Evolutionary conservation across 495 filamentous ascomycete genomes (phyloP), one percentile per base, ranked within the genome.

Genomic region (Amphirosellinia nigrospora): DNA sequence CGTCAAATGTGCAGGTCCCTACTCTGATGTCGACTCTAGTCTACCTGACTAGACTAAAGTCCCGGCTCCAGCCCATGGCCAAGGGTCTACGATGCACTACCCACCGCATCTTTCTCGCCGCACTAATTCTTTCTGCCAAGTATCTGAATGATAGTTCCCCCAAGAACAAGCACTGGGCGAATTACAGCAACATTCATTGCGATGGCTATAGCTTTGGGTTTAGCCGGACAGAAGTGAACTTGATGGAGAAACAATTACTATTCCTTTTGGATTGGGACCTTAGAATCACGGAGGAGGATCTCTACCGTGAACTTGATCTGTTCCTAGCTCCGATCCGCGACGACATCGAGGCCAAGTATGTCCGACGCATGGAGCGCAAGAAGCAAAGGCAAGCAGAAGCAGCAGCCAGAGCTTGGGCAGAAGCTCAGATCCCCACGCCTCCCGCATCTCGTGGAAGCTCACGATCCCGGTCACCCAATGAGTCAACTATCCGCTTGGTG

Each of bases 151-250:
- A 99, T 81, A 97, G 94, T 59, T 97, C 94, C 32, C 96, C 96
- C 62, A 98, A 98, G 90, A 99, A 99, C 88, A 98, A 98, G 89
- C 96, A 99, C 85, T 99, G 96, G 96, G 94, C 96, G 34, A 89
- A 87, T 69, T 99, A 98, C 85, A 95, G 92, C 62, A 89, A 96
- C 68, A 88, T 90, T 73, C 70, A 69, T 48, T 75, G 71, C 23
- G 90, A 90, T 58, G 91, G 82, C 77, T 91, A 92, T 56, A 88
- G 83, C 66, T 99, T 98, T 79, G 92, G 94, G 71, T 99, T 98
- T 86, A 94, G 89, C 58, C 84, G 94, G 55, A 94, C 93, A 23
- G 95, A 98, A 82, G 95, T 98, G 69, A 98, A 98, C 83, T 86
- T 97, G 59, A 98, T 98, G 95, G 95, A 98, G 85, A 96, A 96